Conservation (phyloP, 2,329 filamentous ascomycete species). For the Cladosporium sp. region DNA sequence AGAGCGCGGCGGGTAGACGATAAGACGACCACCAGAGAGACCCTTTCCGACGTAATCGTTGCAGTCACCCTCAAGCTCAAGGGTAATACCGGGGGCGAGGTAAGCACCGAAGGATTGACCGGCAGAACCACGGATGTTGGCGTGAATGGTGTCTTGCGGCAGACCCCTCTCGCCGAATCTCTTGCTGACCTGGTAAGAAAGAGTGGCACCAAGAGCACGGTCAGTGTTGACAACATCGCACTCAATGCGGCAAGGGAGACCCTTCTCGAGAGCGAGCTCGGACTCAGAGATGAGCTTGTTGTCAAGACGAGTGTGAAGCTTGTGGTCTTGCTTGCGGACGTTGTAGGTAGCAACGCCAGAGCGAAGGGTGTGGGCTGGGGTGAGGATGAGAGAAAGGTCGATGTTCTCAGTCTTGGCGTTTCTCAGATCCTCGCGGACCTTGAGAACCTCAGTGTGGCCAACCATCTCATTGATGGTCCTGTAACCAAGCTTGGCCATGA, state of each 20-base stretch:
- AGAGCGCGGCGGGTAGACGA: slow-evolving; percentile 86
- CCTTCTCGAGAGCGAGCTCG: slow-evolving; percentile 91
- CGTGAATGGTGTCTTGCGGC: slow-evolving; percentile 89
- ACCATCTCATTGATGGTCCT: slow-evolving; percentile 98
- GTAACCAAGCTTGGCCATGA: slow-evolving; percentile 95
- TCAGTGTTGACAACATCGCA: slow-evolving; percentile 97
- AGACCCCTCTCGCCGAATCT: slow-evolving; percentile 85
- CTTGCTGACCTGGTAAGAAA: slow-evolving; percentile 95
- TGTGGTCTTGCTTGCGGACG: slow-evolving; percentile 94
- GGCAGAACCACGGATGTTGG: slow-evolving; percentile 93
- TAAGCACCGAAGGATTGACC: slow-evolving; percentile 96
- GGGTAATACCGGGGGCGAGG: slow-evolving; percentile 85
- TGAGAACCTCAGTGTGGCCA: slow-evolving; percentile 80
- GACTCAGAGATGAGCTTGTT: slow-evolving; percentile 97
- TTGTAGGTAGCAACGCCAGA: slow-evolving; percentile 96
- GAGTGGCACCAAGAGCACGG: slow-evolving; percentile 84
- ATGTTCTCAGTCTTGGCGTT: slow-evolving; percentile 90
- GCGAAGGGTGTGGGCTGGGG: slow-evolving; percentile 90
- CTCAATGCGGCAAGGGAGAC: slow-evolving; percentile 86
- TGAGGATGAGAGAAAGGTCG: slow-evolving; percentile 86
- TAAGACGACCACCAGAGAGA: slow-evolving; percentile 85
- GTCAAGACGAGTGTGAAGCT: slow-evolving; percentile 85
- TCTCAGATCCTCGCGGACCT: slow-evolving; percentile 81
- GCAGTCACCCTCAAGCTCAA: slow-evolving; percentile 91
- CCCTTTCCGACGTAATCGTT: slow-evolving; percentile 98